A percentile compares a stretch with the other conserved stretches of the same genome.
Evolutionary conservation across 768 basidiomycete genomes (phyloP).

Genomic region (Lactifluus volemus): DNA sequence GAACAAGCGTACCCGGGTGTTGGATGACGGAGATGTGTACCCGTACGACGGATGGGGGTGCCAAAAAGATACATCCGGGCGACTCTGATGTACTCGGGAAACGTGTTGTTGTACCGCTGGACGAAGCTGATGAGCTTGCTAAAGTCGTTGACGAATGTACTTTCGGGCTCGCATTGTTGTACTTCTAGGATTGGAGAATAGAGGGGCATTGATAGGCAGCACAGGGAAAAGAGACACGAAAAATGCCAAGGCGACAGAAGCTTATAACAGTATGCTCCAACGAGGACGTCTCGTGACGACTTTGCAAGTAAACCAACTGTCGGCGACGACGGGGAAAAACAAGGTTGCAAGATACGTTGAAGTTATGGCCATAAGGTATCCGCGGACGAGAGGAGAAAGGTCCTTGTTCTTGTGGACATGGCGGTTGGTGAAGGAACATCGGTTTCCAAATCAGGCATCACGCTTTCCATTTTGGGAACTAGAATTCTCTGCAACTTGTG

Average conservation of each 20-base stretch:
- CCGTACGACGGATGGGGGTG: conserved; percentile 15
- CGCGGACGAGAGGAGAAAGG: not conserved
- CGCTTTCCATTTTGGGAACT: conserved; percentile 3
- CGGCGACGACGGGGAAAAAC: not conserved
- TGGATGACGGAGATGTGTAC: not conserved
- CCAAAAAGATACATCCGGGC: conserved; percentile 15
- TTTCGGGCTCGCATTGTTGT: not conserved
- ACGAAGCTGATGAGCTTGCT: conserved; percentile 4
- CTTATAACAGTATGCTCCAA: not conserved
- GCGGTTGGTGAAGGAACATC: not conserved
- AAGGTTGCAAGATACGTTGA: not conserved
- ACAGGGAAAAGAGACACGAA: not conserved
- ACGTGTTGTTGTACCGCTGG: not conserved
- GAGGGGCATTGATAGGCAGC: not conserved
- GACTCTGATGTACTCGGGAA: conserved; percentile 10
- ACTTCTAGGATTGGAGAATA: not conserved
- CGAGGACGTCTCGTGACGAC: not conserved
- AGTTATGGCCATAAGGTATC: not conserved
- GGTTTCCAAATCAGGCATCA: conserved; percentile 5
- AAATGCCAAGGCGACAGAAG: not conserved
- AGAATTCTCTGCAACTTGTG: not conserved
- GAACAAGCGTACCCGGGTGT: conserved; percentile 12
- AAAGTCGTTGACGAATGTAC: not conserved
- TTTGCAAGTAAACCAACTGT: not conserved
- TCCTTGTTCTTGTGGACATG: not conserved